Percentiles rank a stretch among this genome's conserved stretches.
phyloP scores from a whole-genome alignment of 176 grass and related monocot species.

The Neostapfia colusana region DNA sequence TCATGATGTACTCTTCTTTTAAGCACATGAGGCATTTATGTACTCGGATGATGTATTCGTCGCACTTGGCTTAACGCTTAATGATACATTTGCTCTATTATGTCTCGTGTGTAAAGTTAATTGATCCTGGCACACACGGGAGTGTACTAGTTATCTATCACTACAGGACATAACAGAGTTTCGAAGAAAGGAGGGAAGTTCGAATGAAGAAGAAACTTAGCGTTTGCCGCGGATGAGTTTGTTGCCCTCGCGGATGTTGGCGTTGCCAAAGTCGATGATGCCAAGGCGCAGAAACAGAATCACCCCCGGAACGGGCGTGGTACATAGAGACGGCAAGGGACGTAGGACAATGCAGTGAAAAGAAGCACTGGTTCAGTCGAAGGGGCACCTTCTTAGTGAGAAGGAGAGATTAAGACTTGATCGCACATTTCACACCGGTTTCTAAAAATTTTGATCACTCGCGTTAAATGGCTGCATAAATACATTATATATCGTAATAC shows the following conservation, averaged over 20 bases:
- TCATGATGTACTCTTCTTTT: too few relatives aligned
- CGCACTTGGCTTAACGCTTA: too few relatives aligned
- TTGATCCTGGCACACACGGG: too few relatives aligned
- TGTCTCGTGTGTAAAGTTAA: too few relatives aligned
- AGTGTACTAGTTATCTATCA: too few relatives aligned
- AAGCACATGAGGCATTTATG: too few relatives aligned
- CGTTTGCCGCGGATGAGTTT: background rate
- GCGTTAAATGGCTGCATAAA: background rate
- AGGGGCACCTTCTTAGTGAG: background rate
- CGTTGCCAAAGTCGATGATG: background rate
- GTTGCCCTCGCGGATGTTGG: background rate
- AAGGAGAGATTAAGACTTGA: background rate
- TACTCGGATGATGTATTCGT: too few relatives aligned
- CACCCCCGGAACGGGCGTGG: background rate
- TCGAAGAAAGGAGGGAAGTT: background rate
- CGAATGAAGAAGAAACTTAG: background rate
- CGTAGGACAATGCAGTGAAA: background rate
- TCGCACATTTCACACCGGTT: background rate
- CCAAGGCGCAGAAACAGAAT: background rate
- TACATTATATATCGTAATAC: background rate
- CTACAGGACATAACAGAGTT: too few relatives aligned
- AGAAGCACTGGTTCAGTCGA: constrained; percentile 2
- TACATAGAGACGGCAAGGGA: constrained; percentile 1
- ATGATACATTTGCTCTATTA: too few relatives aligned
- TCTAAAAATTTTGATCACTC: background rate